phyloP scores from a whole-genome alignment of 2,329 filamentous ascomycete genomes.

The Ceratocystis variospora region DNA sequence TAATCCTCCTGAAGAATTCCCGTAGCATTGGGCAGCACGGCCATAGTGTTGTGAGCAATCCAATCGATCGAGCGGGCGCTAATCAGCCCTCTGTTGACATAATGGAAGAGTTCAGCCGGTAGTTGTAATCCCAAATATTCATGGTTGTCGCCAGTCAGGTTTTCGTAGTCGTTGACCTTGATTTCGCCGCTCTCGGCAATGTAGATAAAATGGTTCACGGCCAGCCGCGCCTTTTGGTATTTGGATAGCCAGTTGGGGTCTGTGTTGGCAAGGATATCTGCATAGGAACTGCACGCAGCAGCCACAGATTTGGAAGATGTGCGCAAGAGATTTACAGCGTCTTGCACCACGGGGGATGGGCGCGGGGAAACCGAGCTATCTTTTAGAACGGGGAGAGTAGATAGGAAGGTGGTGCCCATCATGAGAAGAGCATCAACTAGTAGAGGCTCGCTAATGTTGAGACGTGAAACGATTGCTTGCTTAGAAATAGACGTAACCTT shows the following conservation, averaged over 20 bases:
- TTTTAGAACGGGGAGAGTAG: constrained; percentile 64
- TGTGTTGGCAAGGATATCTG: constrained; percentile 60
- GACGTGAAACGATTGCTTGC: constrained; percentile 49
- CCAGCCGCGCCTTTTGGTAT: constrained; percentile 74
- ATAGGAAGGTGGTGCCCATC: constrained; percentile 66
- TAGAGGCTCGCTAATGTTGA: constrained; percentile 53
- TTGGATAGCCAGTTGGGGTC: constrained; percentile 68
- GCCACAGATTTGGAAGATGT: constrained; percentile 56
- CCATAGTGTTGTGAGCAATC: constrained; percentile 65
- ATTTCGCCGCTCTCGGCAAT: constrained; percentile 66
- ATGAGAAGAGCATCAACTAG: constrained; percentile 77
- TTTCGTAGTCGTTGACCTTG: constrained; percentile 56
- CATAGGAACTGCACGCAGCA: constrained; percentile 60
- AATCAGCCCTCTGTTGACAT: constrained; percentile 71
- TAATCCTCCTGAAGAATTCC: constrained; percentile 70
- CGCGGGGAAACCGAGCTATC: constrained; percentile 40
- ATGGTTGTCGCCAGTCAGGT: constrained; percentile 69
- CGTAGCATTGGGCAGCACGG: constrained; percentile 73
- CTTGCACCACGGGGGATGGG: constrained; percentile 50
- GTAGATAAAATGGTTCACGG: constrained; percentile 75
- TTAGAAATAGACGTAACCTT: constrained; percentile 51
- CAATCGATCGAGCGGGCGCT: constrained; percentile 66
- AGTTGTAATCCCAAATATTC: constrained; percentile 83
- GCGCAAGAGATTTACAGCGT: constrained; percentile 64
- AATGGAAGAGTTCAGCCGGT: constrained; percentile 80